These are phyloP conservation scores for Toxoplasma gondii DNA, from an alignment of 169 alveolate species.

Conservation along the genomic window DNA sequence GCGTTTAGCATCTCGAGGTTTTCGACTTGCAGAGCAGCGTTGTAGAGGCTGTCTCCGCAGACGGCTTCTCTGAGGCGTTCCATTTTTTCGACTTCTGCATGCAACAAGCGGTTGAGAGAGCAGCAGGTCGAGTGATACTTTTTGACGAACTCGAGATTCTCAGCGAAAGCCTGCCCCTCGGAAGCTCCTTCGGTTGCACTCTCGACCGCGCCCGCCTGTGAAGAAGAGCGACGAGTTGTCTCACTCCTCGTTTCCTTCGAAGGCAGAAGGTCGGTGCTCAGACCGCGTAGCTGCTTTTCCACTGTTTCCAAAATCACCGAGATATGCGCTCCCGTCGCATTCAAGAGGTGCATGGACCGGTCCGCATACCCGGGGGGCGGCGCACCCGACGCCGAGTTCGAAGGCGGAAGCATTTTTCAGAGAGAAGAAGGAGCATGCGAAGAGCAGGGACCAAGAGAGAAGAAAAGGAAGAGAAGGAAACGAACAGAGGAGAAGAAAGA, in stretches of 20 bases:
- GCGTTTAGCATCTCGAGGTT: neutral
- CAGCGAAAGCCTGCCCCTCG: neutral
- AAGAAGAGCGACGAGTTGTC: neutral
- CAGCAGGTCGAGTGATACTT: neutral
- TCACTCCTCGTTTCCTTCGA: neutral
- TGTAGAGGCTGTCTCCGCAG: constrained; percentile 29
- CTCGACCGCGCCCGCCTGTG: neutral
- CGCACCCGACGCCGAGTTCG: neutral
- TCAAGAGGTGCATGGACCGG: neutral
- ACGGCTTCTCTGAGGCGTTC: constrained; percentile 7
- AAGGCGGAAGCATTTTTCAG: neutral
- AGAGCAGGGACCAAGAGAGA: neutral
- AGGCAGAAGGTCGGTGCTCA: constrained; percentile 5
- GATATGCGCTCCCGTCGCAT: neutral
- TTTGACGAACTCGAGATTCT: neutral
- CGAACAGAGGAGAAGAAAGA: neutral
- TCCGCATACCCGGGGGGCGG: neutral
- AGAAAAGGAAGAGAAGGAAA: neutral
- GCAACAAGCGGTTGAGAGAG: constrained; percentile 8
- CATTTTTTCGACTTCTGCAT: neutral
- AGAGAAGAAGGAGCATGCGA: neutral
- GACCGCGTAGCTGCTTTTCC: neutral
- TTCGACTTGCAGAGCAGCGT: constrained; percentile 23
- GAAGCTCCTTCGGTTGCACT: neutral
- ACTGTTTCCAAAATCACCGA: neutral